Base-by-base conservation (phyloP, 2,329 filamentous ascomycete genomes). In the Purpureocillium takamizusanense region DNA sequence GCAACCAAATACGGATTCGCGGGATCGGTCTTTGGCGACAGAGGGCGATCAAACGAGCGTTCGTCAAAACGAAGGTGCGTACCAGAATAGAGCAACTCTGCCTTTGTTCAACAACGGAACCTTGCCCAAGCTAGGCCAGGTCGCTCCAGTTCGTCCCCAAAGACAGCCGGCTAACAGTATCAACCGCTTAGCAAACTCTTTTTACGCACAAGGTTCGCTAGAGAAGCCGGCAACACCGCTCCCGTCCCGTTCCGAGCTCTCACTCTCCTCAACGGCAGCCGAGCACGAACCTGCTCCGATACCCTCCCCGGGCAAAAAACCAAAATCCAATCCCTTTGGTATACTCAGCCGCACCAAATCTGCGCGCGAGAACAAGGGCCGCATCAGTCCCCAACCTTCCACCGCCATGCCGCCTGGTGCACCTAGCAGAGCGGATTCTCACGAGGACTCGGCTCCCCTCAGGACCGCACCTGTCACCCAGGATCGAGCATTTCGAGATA, bases 401-500 rank as follows among this genome's bases (percentile, higher is more conserved):
- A 51, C 54, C n/a, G 44, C 42, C 17, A 46, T 47, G 14, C 39
- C 50, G 27, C 46, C 45, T 12, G 43, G 44, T 25, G 27, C 51
- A 33, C 41, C 50, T 7, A 52, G 49, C 43, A 54, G 54, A 33
- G 48, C 50, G 35, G 46, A 57, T 31, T 27, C 50, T 5, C 41
- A 54, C 38, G 56, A 60, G 33, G 55, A 51, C 39, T 49, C 50
- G 27, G 45, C 55, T 8, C 51, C 59, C 28, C 63, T 78, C 37
- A 81, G 72, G 54, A 80, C 81, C 1, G 76, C 83, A 9, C 78
- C 82, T 2, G 59, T 79, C 27, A 73, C 61, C 29, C 74, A 77
- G 49, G 85, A 88, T 40, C 75, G 80, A 48, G 72, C 78, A 3
- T 78, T 81, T 50, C 74, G 76, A 48, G 75, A 82, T 33, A 81